Base-by-base conservation (phyloP, 345 rosid species). In the Streptanthus diversifolius region DNA sequence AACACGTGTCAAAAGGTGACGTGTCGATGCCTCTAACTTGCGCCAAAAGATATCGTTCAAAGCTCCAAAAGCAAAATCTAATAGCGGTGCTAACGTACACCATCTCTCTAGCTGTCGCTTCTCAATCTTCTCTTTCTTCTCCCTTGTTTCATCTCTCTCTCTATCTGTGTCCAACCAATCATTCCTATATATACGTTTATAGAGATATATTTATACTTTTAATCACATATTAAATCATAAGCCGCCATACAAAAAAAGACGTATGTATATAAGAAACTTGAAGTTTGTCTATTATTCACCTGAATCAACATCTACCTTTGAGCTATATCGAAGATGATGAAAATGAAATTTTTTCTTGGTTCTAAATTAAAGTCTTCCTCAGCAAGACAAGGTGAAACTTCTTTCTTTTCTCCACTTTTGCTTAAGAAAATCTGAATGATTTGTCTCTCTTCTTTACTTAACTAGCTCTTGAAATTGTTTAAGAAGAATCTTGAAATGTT, bases 1-100 rank as follows among this genome's bases (percentile, higher is more conserved):
- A 44, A 72, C 88, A 80, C 88, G 88, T 82, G 72, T 75, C 47
- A 19, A 45, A 43, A 66, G 40, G 51, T 81, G 71, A 44, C 93
- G 89, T 83, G 92, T 52, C 41, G 44, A 59, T 59, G 37, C 77
- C 78, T 71, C 65, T 80, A 72, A 79, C 89, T 82, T 82, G 84
- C 64, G 49, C 64, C 62, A 8, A 17, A 84, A 82, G 89, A 64
- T 74, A 81, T 40, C 7, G 17, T 59, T 55, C 39, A 37, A 48
- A 45, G 15, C 41, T 54, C 52, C 72, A 39, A 54, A 68, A 53
- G 52, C 52, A 12, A 66, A 53, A 67, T 67, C 55, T n/a, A 44
- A 11, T 52, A 53, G 43, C 60, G 76, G 54, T 76, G 80, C 80
- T 76, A 70, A 76, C 76, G 67, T 70, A 19, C 71, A 48, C 72